Evolutionary conservation across 768 basidiomycete genomes (phyloP).

Genomic region (Boletus sp.): DNA sequence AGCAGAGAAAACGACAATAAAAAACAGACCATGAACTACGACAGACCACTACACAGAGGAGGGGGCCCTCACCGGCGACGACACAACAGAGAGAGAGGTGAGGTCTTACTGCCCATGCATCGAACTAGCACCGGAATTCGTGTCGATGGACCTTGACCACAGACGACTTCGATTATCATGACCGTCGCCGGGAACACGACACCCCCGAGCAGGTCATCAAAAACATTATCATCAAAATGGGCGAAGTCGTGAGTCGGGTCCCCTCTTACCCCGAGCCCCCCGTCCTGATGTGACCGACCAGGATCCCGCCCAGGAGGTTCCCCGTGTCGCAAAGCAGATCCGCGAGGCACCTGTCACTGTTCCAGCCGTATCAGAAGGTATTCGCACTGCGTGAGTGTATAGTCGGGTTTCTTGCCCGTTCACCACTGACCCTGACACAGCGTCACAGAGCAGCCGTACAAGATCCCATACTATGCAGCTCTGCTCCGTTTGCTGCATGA

Average conservation of each 20-base stretch:
- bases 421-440: constrained; percentile 36
- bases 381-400: constrained; percentile 59
- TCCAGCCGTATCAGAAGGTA: constrained; percentile 65
- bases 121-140: not conserved
- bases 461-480: constrained; percentile 86
- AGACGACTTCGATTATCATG: constrained; percentile 64
- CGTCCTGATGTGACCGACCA: constrained; percentile 26
- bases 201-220: constrained; percentile 72
- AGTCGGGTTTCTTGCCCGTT: not conserved
- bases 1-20: not conserved
- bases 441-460: constrained; percentile 90
- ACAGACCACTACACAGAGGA: constrained; percentile 43
- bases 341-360: constrained; percentile 57
- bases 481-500: constrained; percentile 68
- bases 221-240: constrained; percentile 63
- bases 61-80: constrained; percentile 48
- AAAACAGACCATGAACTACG: constrained; percentile 50
- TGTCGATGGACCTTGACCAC: constrained; percentile 2
- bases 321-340: constrained; percentile 62
- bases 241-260: constrained; percentile 67
- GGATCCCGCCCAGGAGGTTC: constrained; percentile 71
- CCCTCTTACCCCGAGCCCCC: too few relatives aligned
- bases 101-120: constrained; percentile 22
- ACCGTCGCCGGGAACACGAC: constrained; percentile 65
- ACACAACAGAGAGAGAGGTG: constrained; percentile 48